A percentile compares a stretch with the other conserved stretches of the same genome.
Evolutionary conservation across 1,284 basidiomycete genomes (phyloP).

Genomic region (Ceratorhiza oryzae-sativae): DNA sequence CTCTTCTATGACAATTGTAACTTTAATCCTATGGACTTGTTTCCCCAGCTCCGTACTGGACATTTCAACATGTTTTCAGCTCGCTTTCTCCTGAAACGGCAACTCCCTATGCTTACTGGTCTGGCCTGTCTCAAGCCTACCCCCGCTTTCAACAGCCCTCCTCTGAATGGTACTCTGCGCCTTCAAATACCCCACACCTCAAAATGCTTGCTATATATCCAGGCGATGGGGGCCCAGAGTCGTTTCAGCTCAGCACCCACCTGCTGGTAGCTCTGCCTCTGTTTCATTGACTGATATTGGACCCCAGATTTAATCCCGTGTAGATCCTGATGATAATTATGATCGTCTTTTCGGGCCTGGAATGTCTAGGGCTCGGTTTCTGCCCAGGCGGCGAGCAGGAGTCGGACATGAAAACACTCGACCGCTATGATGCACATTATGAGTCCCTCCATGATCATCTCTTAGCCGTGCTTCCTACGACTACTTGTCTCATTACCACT

Average conservation of each 20-base stretch:
- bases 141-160: not conserved
- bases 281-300: not conserved
- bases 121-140: constrained; percentile 10
- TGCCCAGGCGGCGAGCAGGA: not conserved
- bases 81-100: not conserved
- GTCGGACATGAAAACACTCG: not conserved
- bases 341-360: not conserved
- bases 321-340: not conserved
- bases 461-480: too few relatives aligned
- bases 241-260: not conserved
- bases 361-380: not conserved
- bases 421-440: too few relatives aligned
- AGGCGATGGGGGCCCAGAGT: not conserved
- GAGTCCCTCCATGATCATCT: too few relatives aligned
- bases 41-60: not conserved
- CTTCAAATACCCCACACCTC: constrained; percentile 3
- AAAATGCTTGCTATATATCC: not conserved
- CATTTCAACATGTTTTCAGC: constrained; percentile 3
- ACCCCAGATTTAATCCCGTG: not conserved
- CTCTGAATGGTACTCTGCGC: not conserved
- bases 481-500: too few relatives aligned
- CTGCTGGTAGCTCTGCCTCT: not conserved
- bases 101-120: constrained; percentile 16
- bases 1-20: not conserved
- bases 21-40: not conserved